Conservation (phyloP, 345 rosid species). For the Dipteronia sinensis region DNA sequence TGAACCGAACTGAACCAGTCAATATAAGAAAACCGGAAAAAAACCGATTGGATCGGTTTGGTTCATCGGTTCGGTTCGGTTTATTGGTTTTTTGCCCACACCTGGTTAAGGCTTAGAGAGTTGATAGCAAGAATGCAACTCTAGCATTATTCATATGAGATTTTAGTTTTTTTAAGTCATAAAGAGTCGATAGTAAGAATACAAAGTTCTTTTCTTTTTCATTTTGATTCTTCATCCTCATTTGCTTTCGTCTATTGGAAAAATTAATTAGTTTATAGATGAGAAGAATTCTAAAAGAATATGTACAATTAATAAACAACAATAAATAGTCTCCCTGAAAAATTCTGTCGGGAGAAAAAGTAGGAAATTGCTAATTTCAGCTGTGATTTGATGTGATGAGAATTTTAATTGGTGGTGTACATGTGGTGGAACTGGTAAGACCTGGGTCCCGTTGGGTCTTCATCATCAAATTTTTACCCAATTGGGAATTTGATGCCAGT, state of each 20-base stretch:
- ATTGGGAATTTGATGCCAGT: neutral
- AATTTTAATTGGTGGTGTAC: neutral
- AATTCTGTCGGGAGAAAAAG: neutral
- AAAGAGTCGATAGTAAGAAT: neutral
- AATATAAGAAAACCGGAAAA: too few species aligned
- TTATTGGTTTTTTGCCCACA: too few species aligned
- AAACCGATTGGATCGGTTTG: too few species aligned
- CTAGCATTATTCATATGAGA: neutral
- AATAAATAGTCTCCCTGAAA: neutral
- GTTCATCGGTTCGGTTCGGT: too few species aligned
- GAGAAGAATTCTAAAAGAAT: neutral
- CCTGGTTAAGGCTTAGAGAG: neutral
- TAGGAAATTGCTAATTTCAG: neutral
- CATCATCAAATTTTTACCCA: neutral
- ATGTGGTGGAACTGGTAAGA: neutral
- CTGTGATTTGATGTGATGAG: neutral
- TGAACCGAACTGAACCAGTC: too few species aligned
- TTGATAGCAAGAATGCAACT: neutral
- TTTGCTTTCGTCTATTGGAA: neutral
- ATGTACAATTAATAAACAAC: neutral
- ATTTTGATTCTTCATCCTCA: neutral
- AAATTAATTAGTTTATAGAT: neutral
- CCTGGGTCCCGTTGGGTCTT: neutral
- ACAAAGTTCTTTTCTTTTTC: neutral
- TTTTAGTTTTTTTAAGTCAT: neutral